Evolutionary conservation across 805 yeast species (phyloP).

Genomic region (Isabelozyma rhagii): DNA sequence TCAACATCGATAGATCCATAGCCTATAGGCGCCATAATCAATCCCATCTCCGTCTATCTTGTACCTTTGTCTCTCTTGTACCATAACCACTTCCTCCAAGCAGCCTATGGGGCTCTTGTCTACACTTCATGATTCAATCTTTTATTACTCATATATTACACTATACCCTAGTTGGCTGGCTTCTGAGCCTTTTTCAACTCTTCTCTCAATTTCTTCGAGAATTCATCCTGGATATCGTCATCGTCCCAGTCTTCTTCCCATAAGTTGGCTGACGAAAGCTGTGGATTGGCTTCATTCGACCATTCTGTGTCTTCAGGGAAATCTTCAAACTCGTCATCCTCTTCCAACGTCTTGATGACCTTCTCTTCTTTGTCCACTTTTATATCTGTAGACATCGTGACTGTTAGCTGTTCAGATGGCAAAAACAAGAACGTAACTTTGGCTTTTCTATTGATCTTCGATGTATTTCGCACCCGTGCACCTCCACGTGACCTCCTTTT

Average conservation of each 20-base stretch:
- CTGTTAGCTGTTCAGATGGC: background rate
- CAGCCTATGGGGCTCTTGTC: background rate
- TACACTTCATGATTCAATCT: background rate
- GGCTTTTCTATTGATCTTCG: too few species aligned
- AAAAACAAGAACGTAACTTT: background rate
- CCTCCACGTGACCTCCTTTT: background rate
- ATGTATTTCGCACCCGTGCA: background rate
- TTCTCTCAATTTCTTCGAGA: slow-evolving; percentile 66
- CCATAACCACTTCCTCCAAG: too few species aligned
- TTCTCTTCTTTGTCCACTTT: slow-evolving; percentile 27
- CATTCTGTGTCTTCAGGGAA: slow-evolving; percentile 85
- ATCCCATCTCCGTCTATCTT: too few species aligned
- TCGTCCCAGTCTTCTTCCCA: slow-evolving; percentile 99
- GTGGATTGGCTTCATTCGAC: slow-evolving; percentile 56
- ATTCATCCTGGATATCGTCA: slow-evolving; percentile 89
- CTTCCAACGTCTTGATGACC: slow-evolving; percentile 74
- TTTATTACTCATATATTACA: background rate
- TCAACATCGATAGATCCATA: too few species aligned
- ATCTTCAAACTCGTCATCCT: slow-evolving; percentile 96
- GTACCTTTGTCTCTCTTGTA: too few species aligned
- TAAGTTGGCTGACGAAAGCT: slow-evolving; percentile 54
- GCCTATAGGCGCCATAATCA: too few species aligned
- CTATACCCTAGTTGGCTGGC: slow-evolving; percentile 2
- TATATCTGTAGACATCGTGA: slow-evolving; percentile 1
- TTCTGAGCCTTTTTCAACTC: slow-evolving; percentile 32